These are phyloP conservation scores for Pichia insulana DNA, from an alignment of 805 yeast genomes.

Conservation along the genomic window DNA sequence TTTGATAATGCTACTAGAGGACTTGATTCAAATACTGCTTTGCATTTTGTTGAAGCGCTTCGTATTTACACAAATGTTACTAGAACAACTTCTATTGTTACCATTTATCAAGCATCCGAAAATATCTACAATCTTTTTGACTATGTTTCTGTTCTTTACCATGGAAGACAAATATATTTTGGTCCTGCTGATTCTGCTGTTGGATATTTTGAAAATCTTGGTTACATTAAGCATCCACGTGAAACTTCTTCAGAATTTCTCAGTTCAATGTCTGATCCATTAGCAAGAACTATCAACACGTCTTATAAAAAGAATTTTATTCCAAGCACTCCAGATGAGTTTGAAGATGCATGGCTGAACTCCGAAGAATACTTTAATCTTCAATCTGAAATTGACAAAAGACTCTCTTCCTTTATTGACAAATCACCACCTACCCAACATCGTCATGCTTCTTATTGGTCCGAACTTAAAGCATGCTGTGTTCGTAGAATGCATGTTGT, in stretches of 20 bases:
- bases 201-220: constrained; percentile 54
- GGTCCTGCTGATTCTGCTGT: constrained; percentile 52
- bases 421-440: constrained; percentile 22
- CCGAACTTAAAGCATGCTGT: not conserved
- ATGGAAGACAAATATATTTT: constrained; percentile 53
- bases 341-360: constrained; percentile 48
- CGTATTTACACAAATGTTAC: constrained; percentile 29
- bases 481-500: constrained; percentile 20
- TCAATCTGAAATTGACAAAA: constrained; percentile 29
- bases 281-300: constrained; percentile 8
- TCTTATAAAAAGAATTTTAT: constrained; percentile 26
- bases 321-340: constrained; percentile 56
- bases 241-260: constrained; percentile 23
- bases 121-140: constrained; percentile 57
- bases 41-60: constrained; percentile 61
- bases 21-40: constrained; percentile 75
- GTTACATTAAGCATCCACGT: constrained; percentile 31
- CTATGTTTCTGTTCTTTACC: constrained; percentile 51
- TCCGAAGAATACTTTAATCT: constrained; percentile 44
- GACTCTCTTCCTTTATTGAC: constrained; percentile 25
- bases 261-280: constrained; percentile 14
- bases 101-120: constrained; percentile 48
- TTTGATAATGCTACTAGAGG: constrained; percentile 87
- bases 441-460: not conserved
- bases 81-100: constrained; percentile 12